A percentile compares a stretch with the other conserved stretches of the same genome.
phyloP scores from a whole-genome alignment of 2,329 filamentous ascomycete genomes.

The Alternaria rosae region DNA sequence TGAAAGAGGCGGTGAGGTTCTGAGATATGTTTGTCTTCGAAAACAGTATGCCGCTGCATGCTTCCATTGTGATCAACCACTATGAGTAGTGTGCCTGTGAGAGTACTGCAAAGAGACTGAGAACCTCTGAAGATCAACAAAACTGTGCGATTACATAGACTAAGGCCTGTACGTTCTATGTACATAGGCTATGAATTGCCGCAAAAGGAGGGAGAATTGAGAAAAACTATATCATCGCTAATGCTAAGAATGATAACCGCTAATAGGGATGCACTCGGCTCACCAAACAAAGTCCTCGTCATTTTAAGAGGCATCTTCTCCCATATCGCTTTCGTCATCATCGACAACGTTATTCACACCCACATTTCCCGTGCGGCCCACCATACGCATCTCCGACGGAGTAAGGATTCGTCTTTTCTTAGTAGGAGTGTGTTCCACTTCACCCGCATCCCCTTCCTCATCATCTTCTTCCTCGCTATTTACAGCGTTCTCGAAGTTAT shows the following conservation, averaged over 20 bases:
- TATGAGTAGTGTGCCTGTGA: not conserved
- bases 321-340: not conserved
- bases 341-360: not conserved
- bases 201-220: no score
- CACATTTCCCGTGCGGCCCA: not conserved
- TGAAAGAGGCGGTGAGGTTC: no score
- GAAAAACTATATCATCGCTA: no score
- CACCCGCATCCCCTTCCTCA: not conserved
- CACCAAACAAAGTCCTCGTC: not conserved
- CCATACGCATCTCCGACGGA: not conserved
- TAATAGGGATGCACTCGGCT: not conserved
- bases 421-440: not conserved
- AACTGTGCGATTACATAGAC: no score
- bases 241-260: no score
- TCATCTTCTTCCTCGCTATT: constrained; percentile 2
- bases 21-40: no score
- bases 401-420: not conserved
- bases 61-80: not conserved
- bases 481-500: not conserved
- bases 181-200: not conserved
- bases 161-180: not conserved
- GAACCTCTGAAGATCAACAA: no score
- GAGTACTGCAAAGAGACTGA: no score
- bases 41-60: no score
- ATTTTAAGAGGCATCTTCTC: not conserved